These are phyloP conservation scores for Pisolithus orientalis DNA, from an alignment of 768 basidiomycete genomes.

Conservation along the genomic window DNA sequence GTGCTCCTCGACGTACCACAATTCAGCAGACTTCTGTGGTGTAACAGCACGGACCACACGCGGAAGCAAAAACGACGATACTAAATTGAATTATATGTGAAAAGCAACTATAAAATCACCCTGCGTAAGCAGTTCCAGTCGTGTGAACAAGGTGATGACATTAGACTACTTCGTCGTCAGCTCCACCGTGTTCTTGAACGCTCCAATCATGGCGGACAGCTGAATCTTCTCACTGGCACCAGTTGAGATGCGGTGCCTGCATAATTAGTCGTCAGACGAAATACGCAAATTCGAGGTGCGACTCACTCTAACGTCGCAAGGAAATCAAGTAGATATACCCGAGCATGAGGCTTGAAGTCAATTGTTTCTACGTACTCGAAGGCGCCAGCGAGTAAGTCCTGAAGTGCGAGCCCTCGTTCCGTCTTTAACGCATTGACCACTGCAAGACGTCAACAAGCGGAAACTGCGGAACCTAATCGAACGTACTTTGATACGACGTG, in stretches of 20 bases:
- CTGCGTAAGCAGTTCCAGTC: no score
- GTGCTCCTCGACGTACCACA: no score
- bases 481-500: slow-evolving; percentile 75
- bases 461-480: not conserved
- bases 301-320: slow-evolving; percentile 94
- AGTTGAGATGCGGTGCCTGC: slow-evolving; percentile 83
- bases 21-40: no score
- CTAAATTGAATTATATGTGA: no score
- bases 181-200: slow-evolving; percentile 91
- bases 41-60: no score
- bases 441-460: slow-evolving; percentile 25
- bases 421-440: slow-evolving; percentile 85
- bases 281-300: not conserved
- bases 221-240: slow-evolving; percentile 95
- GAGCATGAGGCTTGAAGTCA: slow-evolving; percentile 79
- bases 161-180: slow-evolving; percentile 41
- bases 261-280: not conserved
- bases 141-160: no score
- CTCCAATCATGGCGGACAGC: slow-evolving; percentile 82
- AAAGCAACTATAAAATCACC: no score
- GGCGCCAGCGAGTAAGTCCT: slow-evolving; percentile 87
- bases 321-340: slow-evolving; percentile 87
- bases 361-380: slow-evolving; percentile 87
- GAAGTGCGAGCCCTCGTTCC: slow-evolving; percentile 89
- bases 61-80: no score